phyloP scores from a whole-genome alignment of 202 grass and related monocot species.

The Elaeis oleifera region DNA sequence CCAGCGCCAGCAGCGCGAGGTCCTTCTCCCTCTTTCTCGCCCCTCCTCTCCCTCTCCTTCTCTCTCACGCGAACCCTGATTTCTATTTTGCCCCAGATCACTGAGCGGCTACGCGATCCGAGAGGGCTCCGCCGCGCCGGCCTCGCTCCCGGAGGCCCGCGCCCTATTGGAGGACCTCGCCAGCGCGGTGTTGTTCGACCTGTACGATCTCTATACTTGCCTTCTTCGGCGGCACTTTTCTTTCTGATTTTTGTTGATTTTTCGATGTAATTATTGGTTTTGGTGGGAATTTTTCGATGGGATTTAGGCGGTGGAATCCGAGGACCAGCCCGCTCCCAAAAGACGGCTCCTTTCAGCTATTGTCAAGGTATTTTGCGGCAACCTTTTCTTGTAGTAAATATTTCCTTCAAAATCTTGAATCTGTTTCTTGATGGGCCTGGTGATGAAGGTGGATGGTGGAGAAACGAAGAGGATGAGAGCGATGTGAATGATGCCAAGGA shows the following conservation, averaged over 20 bases:
- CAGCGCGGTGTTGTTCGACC: slow-evolving; percentile 56
- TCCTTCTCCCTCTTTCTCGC: background rate
- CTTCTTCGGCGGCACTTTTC: background rate
- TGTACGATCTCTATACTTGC: slow-evolving; percentile 28
- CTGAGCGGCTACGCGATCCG: slow-evolving; percentile 80
- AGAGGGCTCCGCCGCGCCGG: slow-evolving; percentile 67
- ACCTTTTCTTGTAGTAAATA: too few relatives aligned
- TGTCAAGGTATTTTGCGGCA: slow-evolving; percentile 45
- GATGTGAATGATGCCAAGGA: slow-evolving; percentile 5
- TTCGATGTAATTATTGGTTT: background rate
- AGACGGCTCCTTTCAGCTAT: slow-evolving; percentile 69
- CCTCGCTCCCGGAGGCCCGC: slow-evolving; percentile 21
- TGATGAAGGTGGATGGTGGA: slow-evolving; percentile 31
- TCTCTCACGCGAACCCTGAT: slow-evolving; percentile 16
- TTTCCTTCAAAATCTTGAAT: slow-evolving; percentile 6
- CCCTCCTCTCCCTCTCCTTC: background rate
- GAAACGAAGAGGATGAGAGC: slow-evolving; percentile 24
- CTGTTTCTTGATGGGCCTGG: background rate
- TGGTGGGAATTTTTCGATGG: background rate
- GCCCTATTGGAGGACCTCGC: slow-evolving; percentile 24
- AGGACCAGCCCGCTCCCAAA: slow-evolving; percentile 58
- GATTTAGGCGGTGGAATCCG: slow-evolving; percentile 41
- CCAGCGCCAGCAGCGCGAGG: slow-evolving; percentile 92
- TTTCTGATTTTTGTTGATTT: background rate
- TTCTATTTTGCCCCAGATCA: slow-evolving; percentile 53